Percentiles rank a stretch among this genome's conserved stretches.
phyloP scores from a whole-genome alignment of 2,329 filamentous ascomycete genomes.

The Phyllosticta citriasiana region DNA sequence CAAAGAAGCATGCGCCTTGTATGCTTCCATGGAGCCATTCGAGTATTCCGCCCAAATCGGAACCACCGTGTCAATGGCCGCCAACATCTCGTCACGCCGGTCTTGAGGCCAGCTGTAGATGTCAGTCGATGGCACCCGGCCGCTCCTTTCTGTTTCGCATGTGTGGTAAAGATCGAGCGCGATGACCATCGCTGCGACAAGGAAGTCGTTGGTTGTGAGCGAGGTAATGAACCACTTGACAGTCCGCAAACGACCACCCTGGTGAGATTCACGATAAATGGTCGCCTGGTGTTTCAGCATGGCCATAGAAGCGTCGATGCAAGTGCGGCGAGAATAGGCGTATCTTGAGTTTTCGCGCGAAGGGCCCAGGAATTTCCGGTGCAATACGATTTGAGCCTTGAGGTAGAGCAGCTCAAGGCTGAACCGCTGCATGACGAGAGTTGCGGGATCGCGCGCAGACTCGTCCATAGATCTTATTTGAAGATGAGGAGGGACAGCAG shows the following conservation, averaged over 20 bases:
- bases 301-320: constrained; percentile 77
- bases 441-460: constrained; percentile 57
- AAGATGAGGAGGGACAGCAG: constrained; percentile 69
- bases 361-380: constrained; percentile 74
- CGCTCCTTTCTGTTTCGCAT: constrained; percentile 28
- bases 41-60: constrained; percentile 72
- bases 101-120: constrained; percentile 37
- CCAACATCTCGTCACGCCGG: constrained; percentile 62
- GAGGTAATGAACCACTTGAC: constrained; percentile 73
- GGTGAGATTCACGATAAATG: constrained; percentile 63
- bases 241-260: constrained; percentile 59
- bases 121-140: constrained; percentile 26
- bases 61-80: constrained; percentile 59
- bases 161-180: constrained; percentile 72
- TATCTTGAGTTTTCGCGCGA: constrained; percentile 73
- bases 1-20: constrained; percentile 74
- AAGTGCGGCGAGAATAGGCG: constrained; percentile 70
- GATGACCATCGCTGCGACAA: constrained; percentile 76
- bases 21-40: constrained; percentile 77
- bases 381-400: constrained; percentile 80
- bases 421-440: constrained; percentile 68
- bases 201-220: constrained; percentile 73
- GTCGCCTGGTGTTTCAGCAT: constrained; percentile 69
- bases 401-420: constrained; percentile 77
- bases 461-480: constrained; percentile 66